phyloP scores from a whole-genome alignment of 495 filamentous ascomycete genomes.

The Patellaria atrata region DNA sequence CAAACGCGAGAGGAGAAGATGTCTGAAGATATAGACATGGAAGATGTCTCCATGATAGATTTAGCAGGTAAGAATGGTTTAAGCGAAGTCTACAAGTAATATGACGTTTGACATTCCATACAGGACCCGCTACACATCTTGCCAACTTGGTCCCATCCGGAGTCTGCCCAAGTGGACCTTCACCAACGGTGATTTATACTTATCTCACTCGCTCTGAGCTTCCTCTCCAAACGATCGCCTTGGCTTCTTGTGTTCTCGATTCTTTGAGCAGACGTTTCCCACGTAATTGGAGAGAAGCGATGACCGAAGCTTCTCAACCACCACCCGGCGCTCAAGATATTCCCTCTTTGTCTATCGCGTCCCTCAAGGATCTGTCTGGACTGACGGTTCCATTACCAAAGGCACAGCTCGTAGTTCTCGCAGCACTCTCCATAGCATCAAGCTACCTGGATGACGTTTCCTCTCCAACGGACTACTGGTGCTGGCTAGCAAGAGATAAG shows the following conservation, averaged over 20 bases:
- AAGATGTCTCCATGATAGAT: neutral
- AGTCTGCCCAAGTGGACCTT: slow-evolving; percentile 6
- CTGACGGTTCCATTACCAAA: slow-evolving; percentile 1
- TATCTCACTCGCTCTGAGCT: slow-evolving; percentile 15
- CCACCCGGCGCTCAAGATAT: too few relatives aligned
- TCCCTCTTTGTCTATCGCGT: too few relatives aligned
- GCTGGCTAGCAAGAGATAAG: neutral
- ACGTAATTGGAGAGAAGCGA: slow-evolving; percentile 5
- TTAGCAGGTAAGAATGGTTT: neutral
- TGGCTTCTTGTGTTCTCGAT: slow-evolving; percentile 19
- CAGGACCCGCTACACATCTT: slow-evolving; percentile 15
- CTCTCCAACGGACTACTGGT: slow-evolving; percentile 10
- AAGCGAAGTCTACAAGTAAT: neutral
- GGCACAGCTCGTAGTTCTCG: slow-evolving; percentile 14
- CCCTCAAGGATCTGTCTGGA: neutral
- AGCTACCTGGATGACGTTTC: slow-evolving; percentile 11
- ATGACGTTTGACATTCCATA: slow-evolving; percentile 2
- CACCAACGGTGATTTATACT: slow-evolving; percentile 2
- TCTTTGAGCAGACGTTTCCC: slow-evolving; percentile 12
- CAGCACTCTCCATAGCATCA: slow-evolving; percentile 13
- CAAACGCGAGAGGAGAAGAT: slow-evolving; percentile 2
- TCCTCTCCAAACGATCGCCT: slow-evolving; percentile 14
- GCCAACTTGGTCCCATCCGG: slow-evolving; percentile 18
- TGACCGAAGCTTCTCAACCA: neutral
- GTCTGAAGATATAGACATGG: neutral